Evolutionary conservation across 2,329 filamentous ascomycete genomes (phyloP), one percentile per base, ranked within the genome.

Genomic region (Neocatenulostroma microsporum): DNA sequence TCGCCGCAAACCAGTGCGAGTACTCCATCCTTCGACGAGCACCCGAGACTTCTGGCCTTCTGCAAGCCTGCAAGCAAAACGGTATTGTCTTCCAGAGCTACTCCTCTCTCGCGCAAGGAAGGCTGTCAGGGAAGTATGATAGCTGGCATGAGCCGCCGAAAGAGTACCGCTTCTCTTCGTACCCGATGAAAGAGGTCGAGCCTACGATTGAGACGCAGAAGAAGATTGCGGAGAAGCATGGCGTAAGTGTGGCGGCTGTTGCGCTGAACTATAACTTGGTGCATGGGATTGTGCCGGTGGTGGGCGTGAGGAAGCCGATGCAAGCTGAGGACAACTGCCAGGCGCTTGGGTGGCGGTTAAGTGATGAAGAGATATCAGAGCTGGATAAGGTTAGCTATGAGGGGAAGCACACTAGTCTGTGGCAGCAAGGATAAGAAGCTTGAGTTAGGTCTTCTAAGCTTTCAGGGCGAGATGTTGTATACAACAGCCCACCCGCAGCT

Each of bases 1-100:
- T 69, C 4, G 60, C 63, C 2, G 57, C 60, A 13, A 67, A 66
- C 40, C 64, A 69, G 46, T 64, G 63, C 53, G 65, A 69, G 44
- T 69, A 60, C 48, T 62, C 57, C 21, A 45, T 68, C 17, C 50
- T 69, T 17, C 58, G 66, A 13, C 57, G 64, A 14, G 42, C 58
- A 10, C 66, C 66, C 1, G 64, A 68, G 40, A 53, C 53, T 1
- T 54, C 49, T 2, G 63, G 64, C 0, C 50, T 68, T 36, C 32
- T 38, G 15, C 12, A 27, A 21, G 30, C 36, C 5, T 38, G 36
- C 24, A 32, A 21, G 5, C 14, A 32, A n/a, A 38, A 38, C 29
- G 36, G 19, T 14, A 38, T 38, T 21, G 29, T 33, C 12, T 38
- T 38, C 21, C 30, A 38, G 17, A 26, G 21, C 15, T 34, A 32